Evolutionary conservation across 352 stramenopile genomes (phyloP), one percentile per base, ranked within the genome.

Genomic region (Blastocystis sp.): DNA sequence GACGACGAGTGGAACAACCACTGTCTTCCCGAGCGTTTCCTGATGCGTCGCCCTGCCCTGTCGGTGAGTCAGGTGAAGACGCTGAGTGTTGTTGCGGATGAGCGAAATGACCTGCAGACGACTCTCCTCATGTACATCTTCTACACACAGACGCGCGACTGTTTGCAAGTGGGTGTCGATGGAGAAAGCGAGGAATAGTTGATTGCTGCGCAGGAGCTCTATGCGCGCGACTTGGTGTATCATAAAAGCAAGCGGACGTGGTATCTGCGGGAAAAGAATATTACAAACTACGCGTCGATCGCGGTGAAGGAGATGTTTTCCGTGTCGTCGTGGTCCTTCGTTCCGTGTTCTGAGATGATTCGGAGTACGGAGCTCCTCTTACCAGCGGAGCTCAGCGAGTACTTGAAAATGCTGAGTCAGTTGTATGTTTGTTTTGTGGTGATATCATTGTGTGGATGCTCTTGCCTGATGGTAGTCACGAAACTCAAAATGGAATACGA

Each of bases 151-250:
- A 42, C 67, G n/a, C 24, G 67, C 16, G 67, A 78, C 24, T 78
- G 42, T 59, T 27, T 78, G 21, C 67, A 78, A 21, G 67, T 78
- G 32, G 6, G 21, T 4, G 32, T 27, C 16, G 29, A 0, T n/a
- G 4, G 4, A 16, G 4, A 34, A 0, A 24, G 21, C 57, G n/a
- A 59, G 6, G 40, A 27, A 11, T 61, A 78, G 67, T 32, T 78
- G n/a, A 3, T 78, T 42, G 67, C 67, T 57, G 67, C 67, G 4
- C 67, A 78, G 27, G 46, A 57, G 51, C 42, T 78, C 21, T 57
- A 61, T 61, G 57, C 34, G 21, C 67, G 67, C 36, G 67, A 46
- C 29, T 59, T 42, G 0, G 67, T 78, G 16, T 78, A 61, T 61
- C 67, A 78, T 40, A 78, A 78, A 61, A 21, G 21, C 21, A n/a